Evolutionary conservation across 176 grass and related monocot species (phyloP).

Genomic region (Zizania latifolia): DNA sequence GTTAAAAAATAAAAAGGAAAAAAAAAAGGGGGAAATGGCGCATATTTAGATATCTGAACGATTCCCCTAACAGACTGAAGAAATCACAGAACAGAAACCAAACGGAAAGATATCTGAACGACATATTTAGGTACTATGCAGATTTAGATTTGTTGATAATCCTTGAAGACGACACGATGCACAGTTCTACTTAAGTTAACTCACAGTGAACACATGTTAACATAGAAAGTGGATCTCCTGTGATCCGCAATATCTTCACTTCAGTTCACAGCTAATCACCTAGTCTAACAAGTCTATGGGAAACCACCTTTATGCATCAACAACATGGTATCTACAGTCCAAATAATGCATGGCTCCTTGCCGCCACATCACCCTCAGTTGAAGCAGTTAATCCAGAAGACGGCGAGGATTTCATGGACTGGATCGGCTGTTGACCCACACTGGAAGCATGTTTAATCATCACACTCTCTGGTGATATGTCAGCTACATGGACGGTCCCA

Average conservation of each 20-base stretch:
- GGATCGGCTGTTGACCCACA: not conserved
- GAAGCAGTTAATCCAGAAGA: not conserved
- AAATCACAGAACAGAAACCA: not conserved
- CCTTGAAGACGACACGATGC: not conserved
- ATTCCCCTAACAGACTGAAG: not conserved
- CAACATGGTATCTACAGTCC: slow-evolving; percentile 22
- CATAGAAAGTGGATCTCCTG: slow-evolving; percentile 19
- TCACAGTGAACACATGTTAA: slow-evolving; percentile 10
- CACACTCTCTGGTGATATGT: slow-evolving; percentile 2
- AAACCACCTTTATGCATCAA: not conserved
- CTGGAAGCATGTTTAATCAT: not conserved
- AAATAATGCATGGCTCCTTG: not conserved
- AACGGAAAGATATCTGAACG: not conserved
- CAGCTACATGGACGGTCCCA: not conserved
- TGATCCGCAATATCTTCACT: not conserved
- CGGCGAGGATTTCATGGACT: not conserved
- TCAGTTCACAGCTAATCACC: not conserved
- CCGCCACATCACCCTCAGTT: slow-evolving; percentile 2
- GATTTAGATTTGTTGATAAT: not conserved
- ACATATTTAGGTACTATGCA: not conserved
- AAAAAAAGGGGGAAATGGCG: not conserved
- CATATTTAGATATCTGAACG: no score
- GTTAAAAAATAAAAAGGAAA: not conserved
- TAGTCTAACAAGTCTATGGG: not conserved
- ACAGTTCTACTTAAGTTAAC: not conserved